Evolutionary conservation across 192 early-diverging fungal species (phyloP).

Genomic region (Coemansia sp.): DNA sequence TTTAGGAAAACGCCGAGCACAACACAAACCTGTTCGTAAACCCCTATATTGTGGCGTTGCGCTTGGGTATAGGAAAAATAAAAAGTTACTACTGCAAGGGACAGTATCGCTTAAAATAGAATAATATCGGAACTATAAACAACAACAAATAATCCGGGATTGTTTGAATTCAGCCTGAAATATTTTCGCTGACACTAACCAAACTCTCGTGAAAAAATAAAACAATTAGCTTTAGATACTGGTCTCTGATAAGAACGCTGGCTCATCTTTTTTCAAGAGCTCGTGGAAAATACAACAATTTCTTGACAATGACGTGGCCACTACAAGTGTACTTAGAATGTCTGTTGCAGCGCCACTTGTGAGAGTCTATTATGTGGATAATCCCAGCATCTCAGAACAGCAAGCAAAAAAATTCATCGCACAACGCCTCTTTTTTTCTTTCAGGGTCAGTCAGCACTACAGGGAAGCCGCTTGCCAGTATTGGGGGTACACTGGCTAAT

Average conservation of each 20-base stretch:
- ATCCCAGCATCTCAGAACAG: neutral
- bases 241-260: neutral
- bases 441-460: neutral
- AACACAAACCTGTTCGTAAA: neutral
- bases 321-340: neutral
- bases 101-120: neutral
- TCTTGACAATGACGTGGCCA: conserved; percentile 1
- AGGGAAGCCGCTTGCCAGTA: neutral
- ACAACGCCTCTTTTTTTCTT: neutral
- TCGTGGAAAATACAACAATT: neutral
- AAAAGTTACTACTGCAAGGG: conserved; percentile 6
- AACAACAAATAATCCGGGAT: neutral
- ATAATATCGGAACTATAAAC: conserved; percentile 1
- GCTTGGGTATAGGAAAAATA: neutral
- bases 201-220: neutral
- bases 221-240: neutral
- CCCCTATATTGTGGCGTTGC: conserved; percentile 1
- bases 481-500: no score
- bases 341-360: neutral
- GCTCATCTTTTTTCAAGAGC: neutral
- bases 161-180: conserved; percentile 9
- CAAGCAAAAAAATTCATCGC: neutral
- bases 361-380: neutral
- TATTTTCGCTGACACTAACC: neutral
- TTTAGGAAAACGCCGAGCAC: neutral